Base-by-base conservation (phyloP, 371 early-diverging fungal genomes). In the Nosema bombycis region DNA sequence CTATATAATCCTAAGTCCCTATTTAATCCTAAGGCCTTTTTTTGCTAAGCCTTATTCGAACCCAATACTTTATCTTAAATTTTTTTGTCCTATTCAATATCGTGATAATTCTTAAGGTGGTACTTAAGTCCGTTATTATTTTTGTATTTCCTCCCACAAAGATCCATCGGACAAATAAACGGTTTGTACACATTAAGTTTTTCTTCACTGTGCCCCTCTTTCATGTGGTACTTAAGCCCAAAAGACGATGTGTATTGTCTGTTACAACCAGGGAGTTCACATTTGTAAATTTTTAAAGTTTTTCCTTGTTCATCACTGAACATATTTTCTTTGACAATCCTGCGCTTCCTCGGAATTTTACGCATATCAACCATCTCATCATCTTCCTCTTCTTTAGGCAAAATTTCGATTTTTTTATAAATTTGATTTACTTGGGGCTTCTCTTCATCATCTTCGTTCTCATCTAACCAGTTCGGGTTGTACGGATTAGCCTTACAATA, bases 51-150 rank as follows among this genome's bases (percentile, higher is more conserved):
- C n/a, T n/a, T n/a, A n/a, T n/a, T n/a, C n/a, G n/a, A n/a, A n/a
- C n/a, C n/a, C n/a, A n/a, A n/a, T n/a, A n/a, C n/a, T n/a, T n/a
- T n/a, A n/a, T n/a, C n/a, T n/a, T n/a, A n/a, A n/a, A n/a, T n/a
- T n/a, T n/a, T n/a, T n/a, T n/a, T n/a, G n/a, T n/a, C 3, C 37
- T 66, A 55, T 28, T 38, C 18, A 46, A 69, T 62, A 62, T 76
- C 58, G 37, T 76, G 77, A 38, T 66, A 76, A 0, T 67, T 91
- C 77, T 91, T 91, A 73, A 94, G 88, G 81, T 94, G 94, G 82
- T 94, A 94, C 85, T 94, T 94, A 76, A 96, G 88, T 0, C 97
- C 97, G 82, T 94, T 95, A 78, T 92, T 86, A 85, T 96, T 96
- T 88, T 96, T 96, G 88, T 96, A 96, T 32, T 91, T 87, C 83